Base-by-base conservation (phyloP, 257 asterid genomes). In the Orobanche coerulescens region DNA sequence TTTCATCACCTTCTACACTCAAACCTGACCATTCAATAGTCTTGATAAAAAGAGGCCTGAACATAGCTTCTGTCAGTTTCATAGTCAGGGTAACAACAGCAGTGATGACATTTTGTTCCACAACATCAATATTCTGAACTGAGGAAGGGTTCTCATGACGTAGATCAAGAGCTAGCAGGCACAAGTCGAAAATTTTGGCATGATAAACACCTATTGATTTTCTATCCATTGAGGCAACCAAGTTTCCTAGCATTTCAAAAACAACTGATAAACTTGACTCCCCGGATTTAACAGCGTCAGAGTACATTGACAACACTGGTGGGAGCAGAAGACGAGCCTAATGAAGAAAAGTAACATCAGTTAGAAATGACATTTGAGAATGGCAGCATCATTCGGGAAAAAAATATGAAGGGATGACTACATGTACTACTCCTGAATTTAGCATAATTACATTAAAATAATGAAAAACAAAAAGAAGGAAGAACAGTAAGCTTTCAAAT, bases 321-420 rank as follows among this genome's bases (percentile, higher is more conserved):
- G 97, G 88, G 54, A 92, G 85, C 67, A 85, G 75, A 66, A 84
- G 95, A 16, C 97, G 95, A 47, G 81, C 97, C 98, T 92, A 79
- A 56, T 15, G 58, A 62, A 74, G 1, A 19, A 37, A 55, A 76
- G 23, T 11, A 37, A 26, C 40, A 33, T 48, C 51, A 70, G 72
- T 44, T 43, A 36, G 56, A 48, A 50, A 10, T 40, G 37, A 56
- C 40, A 63, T 48, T 12, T 1, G 5, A 26, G 31, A 16, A 19
- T 16, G 11, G 15, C 4, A 8, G 26, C 36, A 30, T 3, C 36
- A 2, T 30, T 30, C 36, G 7, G 36, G 5, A 30, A 4, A 15
- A 43, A 43, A 43, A 43, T 2, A 15, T 43, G 14, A 0, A 6
- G 18, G 50, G 50, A 3, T 7, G 36, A 30, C 7, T 30, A 30